Evolutionary conservation across 2,329 filamentous ascomycete species (phyloP), one percentile per base, ranked within the genome.

Genomic region (Epichloe bromicola): DNA sequence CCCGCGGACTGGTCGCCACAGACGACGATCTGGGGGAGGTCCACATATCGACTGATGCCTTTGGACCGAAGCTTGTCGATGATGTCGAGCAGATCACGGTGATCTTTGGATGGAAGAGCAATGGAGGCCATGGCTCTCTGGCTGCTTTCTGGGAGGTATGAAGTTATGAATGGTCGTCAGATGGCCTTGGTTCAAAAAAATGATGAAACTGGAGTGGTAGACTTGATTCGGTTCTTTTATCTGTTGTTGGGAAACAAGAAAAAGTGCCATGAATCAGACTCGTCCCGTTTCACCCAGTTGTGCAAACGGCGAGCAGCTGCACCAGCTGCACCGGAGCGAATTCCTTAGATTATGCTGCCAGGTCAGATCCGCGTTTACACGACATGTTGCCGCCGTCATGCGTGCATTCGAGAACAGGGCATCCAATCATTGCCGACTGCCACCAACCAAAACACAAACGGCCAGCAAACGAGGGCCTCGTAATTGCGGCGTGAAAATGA

Each of bases 1-100:
- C 80, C 81, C 1, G 75, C 74, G 0, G 75, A 80, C 56, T 83
- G 79, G 52, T 82, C 75, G 3, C 81, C 80, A 48, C 74, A 78
- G 12, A 83, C 78, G 30, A 83, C 74, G 51, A 74, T 71, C 54
- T 74, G 65, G 72, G 72, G 72, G 0, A 74, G 61, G 14, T 67
- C 65, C 15, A 75, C 62, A 52, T 57, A 50, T 14, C 43, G 40
- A 37, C 50, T 51, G 26, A 58, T 52, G 14, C 53, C 49, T 12
- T 52, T 33, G n/a, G 56, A 54, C 5, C 56, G 51, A 23, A 58
- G 50, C 15, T 45, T 49, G 42, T 56, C 53, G 8, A 59, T 52
- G 8, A 56, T 55, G 41, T 57, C 54, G 17, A 59, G 51, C 2
- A 60, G 55, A 19, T 52, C 42, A 12, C 45, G 44, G 36, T 55